Evolutionary conservation across 1,284 basidiomycete genomes (phyloP).

Genomic region (Cryptococcus amylolentus): DNA sequence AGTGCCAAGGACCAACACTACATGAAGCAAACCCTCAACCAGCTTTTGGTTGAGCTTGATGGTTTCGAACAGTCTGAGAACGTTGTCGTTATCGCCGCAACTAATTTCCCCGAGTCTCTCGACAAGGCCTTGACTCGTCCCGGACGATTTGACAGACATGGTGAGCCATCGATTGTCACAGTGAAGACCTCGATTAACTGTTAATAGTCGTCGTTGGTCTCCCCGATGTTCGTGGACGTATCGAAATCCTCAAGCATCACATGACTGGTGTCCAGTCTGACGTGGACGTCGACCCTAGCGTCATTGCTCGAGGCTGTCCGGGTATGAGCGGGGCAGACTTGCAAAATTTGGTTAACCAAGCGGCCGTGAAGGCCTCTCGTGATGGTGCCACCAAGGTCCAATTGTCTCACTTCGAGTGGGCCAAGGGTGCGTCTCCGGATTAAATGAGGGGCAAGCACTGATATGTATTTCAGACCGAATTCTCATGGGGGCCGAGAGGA

Average conservation of each 20-base stretch:
- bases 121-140: constrained; percentile 90
- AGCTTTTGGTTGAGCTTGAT: constrained; percentile 90
- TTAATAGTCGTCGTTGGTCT: constrained; percentile 44
- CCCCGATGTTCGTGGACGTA: constrained; percentile 69
- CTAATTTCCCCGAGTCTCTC: constrained; percentile 88
- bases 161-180: constrained; percentile 40
- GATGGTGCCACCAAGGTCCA: constrained; percentile 68
- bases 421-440: constrained; percentile 59
- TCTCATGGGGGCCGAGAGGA: constrained; percentile 89
- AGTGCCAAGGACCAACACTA: constrained; percentile 71
- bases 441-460: not conserved
- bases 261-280: constrained; percentile 72
- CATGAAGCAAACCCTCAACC: constrained; percentile 72
- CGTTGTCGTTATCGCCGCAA: constrained; percentile 89
- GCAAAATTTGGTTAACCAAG: constrained; percentile 88
- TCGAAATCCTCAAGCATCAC: constrained; percentile 84
- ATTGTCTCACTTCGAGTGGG: constrained; percentile 90
- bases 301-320: constrained; percentile 84
- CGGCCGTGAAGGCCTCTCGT: constrained; percentile 86
- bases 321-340: constrained; percentile 68
- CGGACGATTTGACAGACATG: constrained; percentile 87
- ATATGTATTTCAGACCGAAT: constrained; percentile 67
- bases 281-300: constrained; percentile 71
- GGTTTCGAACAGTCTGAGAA: constrained; percentile 88
- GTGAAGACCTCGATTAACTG: constrained; percentile 1